These are phyloP conservation scores for Kondoa malvinella DNA, from an alignment of 768 basidiomycete genomes.

Conservation along the genomic window DNA sequence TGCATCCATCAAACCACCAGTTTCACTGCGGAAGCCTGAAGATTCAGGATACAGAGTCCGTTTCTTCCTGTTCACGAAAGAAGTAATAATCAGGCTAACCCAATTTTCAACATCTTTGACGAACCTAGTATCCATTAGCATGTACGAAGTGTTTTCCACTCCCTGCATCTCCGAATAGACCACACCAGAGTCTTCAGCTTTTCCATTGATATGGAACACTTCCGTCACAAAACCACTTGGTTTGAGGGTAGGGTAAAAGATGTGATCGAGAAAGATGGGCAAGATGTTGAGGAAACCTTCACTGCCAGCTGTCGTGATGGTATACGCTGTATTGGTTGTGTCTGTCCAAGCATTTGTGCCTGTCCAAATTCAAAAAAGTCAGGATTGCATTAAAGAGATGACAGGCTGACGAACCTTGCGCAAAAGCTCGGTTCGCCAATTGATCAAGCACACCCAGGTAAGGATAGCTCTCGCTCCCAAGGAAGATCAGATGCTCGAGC, in stretches of 20 bases:
- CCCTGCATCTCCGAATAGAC: constrained; percentile 57
- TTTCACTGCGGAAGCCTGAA: constrained; percentile 89
- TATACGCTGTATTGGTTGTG: constrained; percentile 61
- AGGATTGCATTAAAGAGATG: neutral
- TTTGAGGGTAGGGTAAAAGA: constrained; percentile 86
- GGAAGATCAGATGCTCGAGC: constrained; percentile 58
- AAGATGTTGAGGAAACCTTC: constrained; percentile 47
- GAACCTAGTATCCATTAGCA: constrained; percentile 72
- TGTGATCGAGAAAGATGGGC: constrained; percentile 78
- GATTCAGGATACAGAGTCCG: constrained; percentile 58
- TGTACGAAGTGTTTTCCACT: constrained; percentile 75
- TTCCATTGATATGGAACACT: constrained; percentile 83
- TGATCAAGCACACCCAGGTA: constrained; percentile 92
- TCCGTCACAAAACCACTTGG: constrained; percentile 43
- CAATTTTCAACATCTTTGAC: constrained; percentile 20
- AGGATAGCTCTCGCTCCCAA: constrained; percentile 88
- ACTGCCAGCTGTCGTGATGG: constrained; percentile 82
- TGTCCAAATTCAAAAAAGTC: constrained; percentile 9
- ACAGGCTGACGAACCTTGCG: constrained; percentile 54
- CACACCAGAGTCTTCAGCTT: constrained; percentile 70
- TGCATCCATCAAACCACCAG: constrained; percentile 86
- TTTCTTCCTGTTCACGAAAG: constrained; percentile 43
- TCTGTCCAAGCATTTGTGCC: constrained; percentile 73
- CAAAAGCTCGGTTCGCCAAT: constrained; percentile 83
- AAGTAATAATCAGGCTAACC: constrained; percentile 13